Conservation (phyloP, 2,329 filamentous ascomycete genomes). For the Talaromyces atroroseus region DNA sequence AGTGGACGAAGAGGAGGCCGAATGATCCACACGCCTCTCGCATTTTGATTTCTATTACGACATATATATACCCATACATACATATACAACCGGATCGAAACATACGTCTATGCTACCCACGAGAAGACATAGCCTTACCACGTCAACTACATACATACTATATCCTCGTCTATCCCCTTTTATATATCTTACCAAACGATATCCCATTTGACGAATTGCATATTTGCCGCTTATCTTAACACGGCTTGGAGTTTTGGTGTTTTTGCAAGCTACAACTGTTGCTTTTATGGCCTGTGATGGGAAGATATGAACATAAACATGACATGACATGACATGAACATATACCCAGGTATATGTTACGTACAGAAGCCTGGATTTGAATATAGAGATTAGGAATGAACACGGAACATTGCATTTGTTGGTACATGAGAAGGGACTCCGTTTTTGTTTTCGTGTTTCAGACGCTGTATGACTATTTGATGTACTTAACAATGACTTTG, state of each 20-base stretch:
- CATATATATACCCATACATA: background rate
- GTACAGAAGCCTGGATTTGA: no score
- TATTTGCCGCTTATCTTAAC: background rate
- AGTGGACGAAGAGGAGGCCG: constrained; percentile 23
- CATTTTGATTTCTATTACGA: background rate
- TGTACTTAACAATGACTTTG: background rate
- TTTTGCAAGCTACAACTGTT: background rate
- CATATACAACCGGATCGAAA: background rate
- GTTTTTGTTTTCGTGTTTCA: background rate
- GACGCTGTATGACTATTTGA: background rate
- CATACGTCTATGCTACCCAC: background rate
- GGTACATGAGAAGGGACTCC: background rate
- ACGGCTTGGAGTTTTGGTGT: background rate
- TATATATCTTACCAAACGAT: background rate
- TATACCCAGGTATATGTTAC: no score
- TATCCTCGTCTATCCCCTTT: background rate
- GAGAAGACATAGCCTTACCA: background rate
- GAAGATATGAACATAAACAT: background rate
- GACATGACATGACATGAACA: background rate
- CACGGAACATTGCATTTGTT: background rate
- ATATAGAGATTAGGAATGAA: no score
- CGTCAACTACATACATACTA: background rate
- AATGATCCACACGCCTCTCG: background rate
- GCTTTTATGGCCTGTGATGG: background rate
- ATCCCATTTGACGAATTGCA: background rate